Evolutionary conservation across 495 filamentous ascomycete species (phyloP), one percentile per base, ranked within the genome.

Genomic region (Podospora bellae-mahoneyi): DNA sequence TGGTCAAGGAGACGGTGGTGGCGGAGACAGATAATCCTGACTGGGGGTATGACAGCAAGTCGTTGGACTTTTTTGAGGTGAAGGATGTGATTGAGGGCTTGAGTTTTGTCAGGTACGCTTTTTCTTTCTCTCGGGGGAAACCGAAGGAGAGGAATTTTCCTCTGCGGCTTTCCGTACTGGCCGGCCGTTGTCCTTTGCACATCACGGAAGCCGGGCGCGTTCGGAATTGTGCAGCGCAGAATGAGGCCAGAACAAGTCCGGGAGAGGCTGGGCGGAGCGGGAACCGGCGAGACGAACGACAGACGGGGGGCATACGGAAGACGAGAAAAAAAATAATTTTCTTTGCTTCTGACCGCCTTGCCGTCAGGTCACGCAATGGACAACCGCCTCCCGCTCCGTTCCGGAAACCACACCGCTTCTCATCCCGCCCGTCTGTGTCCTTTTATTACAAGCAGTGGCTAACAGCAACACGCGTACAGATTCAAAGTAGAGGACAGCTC

Each of bases 401-500:
- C 59, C 59, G 10, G 23, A 5, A 26, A 32, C 13, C 26, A 54
- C 32, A 48, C 19, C 34, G 13, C 60, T 53, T 34, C 7, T 39
- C 28, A 20, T 39, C 53, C 39, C 28, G 30, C 27, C 23, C 23
- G 0, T 44, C 16, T 67, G 23, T 66, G 34, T 44, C 9, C 4
- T 32, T 32, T 32, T 32, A 7, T 13, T 56, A 1, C 23, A 18
- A 19, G 53, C 10, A 20, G 4, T 55, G 44, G 63, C 66, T 73
- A 70, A 73, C 58, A 27, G 62, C 2, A 27, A 63, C 2, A 16
- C 23, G 71, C 65, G 62, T 55, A 69, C 62, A 83, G 94, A 72
- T 90, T 97, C 79, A 96, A 94, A 77, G 83, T 97, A 71, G 89
- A 93, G 74, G 90, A 97, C 72, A 85, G 66, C 70, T 64, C 69